Evolutionary conservation across 768 basidiomycete species (phyloP), one percentile per base, ranked within the genome.

Genomic region (Sporobolomyces phaffii): DNA sequence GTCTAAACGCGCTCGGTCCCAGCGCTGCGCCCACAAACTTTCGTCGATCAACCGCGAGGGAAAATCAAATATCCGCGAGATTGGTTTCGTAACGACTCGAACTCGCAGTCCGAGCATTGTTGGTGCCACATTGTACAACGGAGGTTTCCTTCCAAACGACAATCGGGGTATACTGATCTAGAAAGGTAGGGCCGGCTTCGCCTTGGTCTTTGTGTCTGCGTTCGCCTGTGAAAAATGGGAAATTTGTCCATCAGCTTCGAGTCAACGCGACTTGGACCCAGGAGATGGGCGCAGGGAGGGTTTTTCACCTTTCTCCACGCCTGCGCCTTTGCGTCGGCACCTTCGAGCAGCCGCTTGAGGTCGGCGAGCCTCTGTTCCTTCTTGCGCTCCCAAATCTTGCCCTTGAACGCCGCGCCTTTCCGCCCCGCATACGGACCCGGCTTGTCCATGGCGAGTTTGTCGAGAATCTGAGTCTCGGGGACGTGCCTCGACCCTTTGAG

Each of bases 401-500:
- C 70, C 64, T 72, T 72, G 66, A 72, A 72, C 54, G 70, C 51
- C 3, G 66, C 62, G 20, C 70, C 70, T 50, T 68, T 68, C 44
- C 70, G 28, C 2, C 70, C 70, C 1, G 58, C 57, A 49, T 72
- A 72, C 53, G 70, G 70, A 2, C 70, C 70, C 36, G n/a, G 15
- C 60, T 68, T 68, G 36, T 64, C 60, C 50, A 72, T 15, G 11
- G 9, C 57, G 38, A 68, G 33, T 41, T 34, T 48, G 60, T 57
- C 60, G 43, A 72, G 45, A 33, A 72, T 64, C 38, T 36, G 26
- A 10, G 40, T 56, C 28, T 33, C 62, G 2, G 59, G 66, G 24
- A 72, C 54, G 31, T 72, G 67, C 0, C 20, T 18, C 26, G 47
- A 29, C 1, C 54, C 58, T 17, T 43, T 54, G 43, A 64, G 41